These are phyloP conservation scores for Xylariaceae sp. DNA, from an alignment of 2,329 filamentous ascomycete species.

Conservation along the genomic window DNA sequence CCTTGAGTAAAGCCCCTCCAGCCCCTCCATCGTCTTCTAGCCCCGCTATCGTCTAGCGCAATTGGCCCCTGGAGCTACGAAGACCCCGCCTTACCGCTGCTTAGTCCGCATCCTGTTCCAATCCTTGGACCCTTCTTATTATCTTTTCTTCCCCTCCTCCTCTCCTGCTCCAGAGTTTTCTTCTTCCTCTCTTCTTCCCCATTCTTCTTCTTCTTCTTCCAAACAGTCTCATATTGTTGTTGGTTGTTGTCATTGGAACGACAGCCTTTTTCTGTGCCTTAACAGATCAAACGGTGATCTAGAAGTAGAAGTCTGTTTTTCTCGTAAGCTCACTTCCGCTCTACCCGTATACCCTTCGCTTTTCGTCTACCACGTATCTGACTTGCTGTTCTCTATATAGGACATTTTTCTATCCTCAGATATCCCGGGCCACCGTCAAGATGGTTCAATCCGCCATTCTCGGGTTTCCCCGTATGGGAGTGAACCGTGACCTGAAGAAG, in stretches of 20 bases:
- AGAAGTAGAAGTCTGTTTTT: constrained; percentile 36
- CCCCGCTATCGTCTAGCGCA: constrained; percentile 13
- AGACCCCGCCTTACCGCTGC: constrained; percentile 24
- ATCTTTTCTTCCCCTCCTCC: constrained; percentile 21
- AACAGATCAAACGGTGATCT: constrained; percentile 29
- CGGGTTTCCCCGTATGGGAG: constrained; percentile 99
- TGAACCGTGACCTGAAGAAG: constrained; percentile 99
- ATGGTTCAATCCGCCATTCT: constrained; percentile 79
- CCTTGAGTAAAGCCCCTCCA: neutral
- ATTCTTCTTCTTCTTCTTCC: constrained; percentile 21
- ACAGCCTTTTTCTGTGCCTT: constrained; percentile 25
- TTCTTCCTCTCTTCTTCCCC: constrained; percentile 17
- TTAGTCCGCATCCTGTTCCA: constrained; percentile 15
- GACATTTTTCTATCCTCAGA: constrained; percentile 30
- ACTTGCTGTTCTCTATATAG: constrained; percentile 24
- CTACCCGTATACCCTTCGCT: neutral
- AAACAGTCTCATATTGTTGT: constrained; percentile 12
- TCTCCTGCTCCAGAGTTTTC: constrained; percentile 19
- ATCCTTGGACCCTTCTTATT: constrained; percentile 23
- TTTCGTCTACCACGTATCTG: constrained; percentile 5
- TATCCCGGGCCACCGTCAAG: constrained; percentile 46
- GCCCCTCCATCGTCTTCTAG: constrained; percentile 19
- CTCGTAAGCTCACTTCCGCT: constrained; percentile 29
- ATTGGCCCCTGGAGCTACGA: constrained; percentile 24
- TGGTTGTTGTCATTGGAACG: constrained; percentile 28